Evolutionary conservation across 768 basidiomycete species (phyloP).

Genomic region (Lactarius indigo): DNA sequence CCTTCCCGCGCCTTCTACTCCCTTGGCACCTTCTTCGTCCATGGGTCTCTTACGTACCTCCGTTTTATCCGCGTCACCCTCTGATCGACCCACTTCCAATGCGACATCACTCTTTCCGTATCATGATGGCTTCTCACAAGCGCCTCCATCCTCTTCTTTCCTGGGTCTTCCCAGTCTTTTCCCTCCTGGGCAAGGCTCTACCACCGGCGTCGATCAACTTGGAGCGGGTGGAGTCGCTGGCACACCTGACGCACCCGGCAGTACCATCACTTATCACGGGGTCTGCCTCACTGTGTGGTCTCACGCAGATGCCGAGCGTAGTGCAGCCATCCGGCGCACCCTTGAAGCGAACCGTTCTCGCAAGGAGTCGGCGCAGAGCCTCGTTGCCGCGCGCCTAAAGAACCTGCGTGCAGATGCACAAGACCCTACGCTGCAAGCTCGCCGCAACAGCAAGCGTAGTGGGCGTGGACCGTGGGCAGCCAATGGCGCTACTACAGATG

Average conservation of each 20-base stretch:
- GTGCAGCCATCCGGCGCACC: constrained; percentile 77
- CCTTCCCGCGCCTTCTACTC: constrained; percentile 70
- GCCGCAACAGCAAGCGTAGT: constrained; percentile 51
- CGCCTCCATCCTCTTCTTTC: constrained; percentile 74
- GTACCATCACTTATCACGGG: constrained; percentile 76
- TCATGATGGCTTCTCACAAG: constrained; percentile 66
- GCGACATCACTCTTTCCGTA: constrained; percentile 74
- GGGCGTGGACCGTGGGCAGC: constrained; percentile 69
- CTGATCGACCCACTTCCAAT: constrained; percentile 48
- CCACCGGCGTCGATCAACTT: constrained; percentile 24
- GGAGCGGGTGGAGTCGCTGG: constrained; percentile 4
- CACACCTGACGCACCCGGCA: constrained; percentile 30
- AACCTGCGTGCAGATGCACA: constrained; percentile 50
- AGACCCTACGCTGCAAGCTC: constrained; percentile 59
- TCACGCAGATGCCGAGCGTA: constrained; percentile 86
- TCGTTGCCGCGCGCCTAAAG: constrained; percentile 65
- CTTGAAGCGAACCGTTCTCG: constrained; percentile 74
- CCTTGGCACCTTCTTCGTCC: constrained; percentile 69
- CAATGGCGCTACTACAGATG: constrained; percentile 50
- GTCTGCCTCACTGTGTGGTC: constrained; percentile 96
- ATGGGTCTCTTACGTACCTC: constrained; percentile 72
- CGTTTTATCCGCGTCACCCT: constrained; percentile 54
- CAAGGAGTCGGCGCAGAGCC: constrained; percentile 75
- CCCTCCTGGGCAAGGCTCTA: constrained; percentile 32
- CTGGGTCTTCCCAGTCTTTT: constrained; percentile 73